phyloP scores from a whole-genome alignment of 257 asterid species.

The Rehmannia glutinosa region DNA sequence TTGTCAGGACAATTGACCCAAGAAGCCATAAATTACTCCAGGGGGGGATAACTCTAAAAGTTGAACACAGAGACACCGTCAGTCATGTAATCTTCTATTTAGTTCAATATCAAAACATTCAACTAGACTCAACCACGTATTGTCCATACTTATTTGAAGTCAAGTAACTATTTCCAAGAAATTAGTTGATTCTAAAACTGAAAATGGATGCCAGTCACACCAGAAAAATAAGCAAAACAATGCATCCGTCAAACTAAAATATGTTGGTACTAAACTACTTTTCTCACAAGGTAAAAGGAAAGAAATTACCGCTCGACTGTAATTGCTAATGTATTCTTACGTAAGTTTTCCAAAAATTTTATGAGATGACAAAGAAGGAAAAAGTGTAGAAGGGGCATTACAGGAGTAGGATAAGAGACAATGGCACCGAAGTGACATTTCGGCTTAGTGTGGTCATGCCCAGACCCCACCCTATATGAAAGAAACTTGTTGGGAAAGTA shows the following conservation, averaged over 20 bases:
- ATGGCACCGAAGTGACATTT: no score
- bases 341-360: no score
- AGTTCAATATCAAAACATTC: not conserved
- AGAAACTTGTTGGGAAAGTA: no score
- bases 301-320: not conserved
- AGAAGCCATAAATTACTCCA: constrained; percentile 99
- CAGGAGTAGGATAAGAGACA: no score
- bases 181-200: no score
- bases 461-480: no score
- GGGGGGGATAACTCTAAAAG: constrained; percentile 74
- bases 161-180: no score
- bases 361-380: no score
- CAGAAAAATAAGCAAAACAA: not conserved
- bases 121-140: not conserved
- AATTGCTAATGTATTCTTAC: not conserved
- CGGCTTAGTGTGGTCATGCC: no score
- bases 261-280: not conserved
- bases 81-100: constrained; percentile 13
- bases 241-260: not conserved
- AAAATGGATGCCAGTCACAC: no score
- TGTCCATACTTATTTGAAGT: no score
- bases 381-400: no score
- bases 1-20: constrained; percentile 81
- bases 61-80: constrained; percentile 15
- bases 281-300: not conserved